These are phyloP conservation scores for Vairimorpha apis DNA, from an alignment of 371 early-diverging fungal species.

Conservation along the genomic window DNA sequence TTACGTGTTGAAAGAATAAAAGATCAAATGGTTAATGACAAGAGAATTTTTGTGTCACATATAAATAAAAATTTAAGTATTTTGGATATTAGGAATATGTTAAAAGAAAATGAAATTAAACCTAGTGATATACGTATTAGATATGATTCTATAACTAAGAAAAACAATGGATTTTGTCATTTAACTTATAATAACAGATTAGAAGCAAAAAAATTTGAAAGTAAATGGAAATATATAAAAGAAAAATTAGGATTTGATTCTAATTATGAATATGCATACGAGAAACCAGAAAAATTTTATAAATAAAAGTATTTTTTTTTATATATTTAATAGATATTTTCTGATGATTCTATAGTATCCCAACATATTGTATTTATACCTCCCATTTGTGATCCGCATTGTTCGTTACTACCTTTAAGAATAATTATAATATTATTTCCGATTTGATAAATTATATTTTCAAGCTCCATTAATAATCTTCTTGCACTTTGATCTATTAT, in stretches of 20 bases:
- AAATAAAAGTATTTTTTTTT: too few relatives aligned
- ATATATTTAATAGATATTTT: too few relatives aligned
- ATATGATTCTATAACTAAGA: slow-evolving; percentile 35
- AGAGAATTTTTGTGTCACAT: slow-evolving; percentile 53
- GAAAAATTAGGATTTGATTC: slow-evolving; percentile 37
- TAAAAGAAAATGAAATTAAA: slow-evolving; percentile 42
- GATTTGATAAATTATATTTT: slow-evolving; percentile 4
- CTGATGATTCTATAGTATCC: too few relatives aligned
- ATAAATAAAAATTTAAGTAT: slow-evolving; percentile 54
- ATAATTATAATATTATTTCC: background rate
- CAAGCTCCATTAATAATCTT: slow-evolving; percentile 9
- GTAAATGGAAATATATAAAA: slow-evolving; percentile 32
- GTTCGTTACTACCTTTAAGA: background rate
- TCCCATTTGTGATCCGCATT: background rate
- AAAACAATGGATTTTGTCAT: slow-evolving; percentile 61
- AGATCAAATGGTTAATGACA: slow-evolving; percentile 44
- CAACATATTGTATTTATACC: too few relatives aligned
- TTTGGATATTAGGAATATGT: slow-evolving; percentile 37
- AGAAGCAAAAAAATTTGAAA: slow-evolving; percentile 51
- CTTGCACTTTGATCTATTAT: slow-evolving; percentile 14
- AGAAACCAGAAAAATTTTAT: slow-evolving; percentile 2
- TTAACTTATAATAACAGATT: slow-evolving; percentile 52
- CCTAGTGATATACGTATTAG: slow-evolving; percentile 44
- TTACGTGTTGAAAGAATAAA: slow-evolving; percentile 60
- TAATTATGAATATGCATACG: slow-evolving; percentile 51